Evolutionary conservation across 306 rosid genomes (phyloP), one percentile per base, ranked within the genome.

Genomic region (Chamaecrista fasciculata): DNA sequence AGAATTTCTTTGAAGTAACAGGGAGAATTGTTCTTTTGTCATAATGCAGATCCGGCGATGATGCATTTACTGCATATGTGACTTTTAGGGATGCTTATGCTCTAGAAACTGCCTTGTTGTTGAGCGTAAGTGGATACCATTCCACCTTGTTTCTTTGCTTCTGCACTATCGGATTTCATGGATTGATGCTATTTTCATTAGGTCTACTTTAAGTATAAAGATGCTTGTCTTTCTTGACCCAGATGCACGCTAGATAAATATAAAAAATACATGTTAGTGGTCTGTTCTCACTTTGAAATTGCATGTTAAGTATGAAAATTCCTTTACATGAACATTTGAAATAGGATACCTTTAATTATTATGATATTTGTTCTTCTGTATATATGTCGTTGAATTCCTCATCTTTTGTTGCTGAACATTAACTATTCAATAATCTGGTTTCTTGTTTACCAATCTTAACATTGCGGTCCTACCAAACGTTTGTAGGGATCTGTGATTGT

Each of bases 51-150:
- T 82, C 83, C 7, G 89, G 76, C 25, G 96, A 82, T 51, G 42
- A 77, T 78, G 85, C 80, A 0, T 79, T 81, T 69, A 79, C 85
- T 55, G 96, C 97, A 71, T 94, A 88, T 67, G 97, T 94, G 82
- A 91, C 95, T 65, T 94, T 91, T 79, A 81, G 53, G 65, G 99
- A 94, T 78, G 86, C 86, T 43, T 91, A 85, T 89, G 92, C 97
- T 74, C 68, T 89, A 73, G 96, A 85, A 84, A 94, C 99, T 70
- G 96, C 99, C 63, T 71, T 86, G 26, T 58, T 94, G 79, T 89
- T 94, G 51, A 87, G 76, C 76, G 99, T 94, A 84, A 83, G 95
- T 64, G 31, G 66, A 42, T 29, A 18, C 71, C 56, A 28, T 10
- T 26, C 26, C 19, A 44, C 70, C 61, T 58, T 76, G 42, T 31